Evolutionary conservation across 805 yeast genomes (phyloP).

Genomic region (Brettanomyces naardenensis): DNA sequence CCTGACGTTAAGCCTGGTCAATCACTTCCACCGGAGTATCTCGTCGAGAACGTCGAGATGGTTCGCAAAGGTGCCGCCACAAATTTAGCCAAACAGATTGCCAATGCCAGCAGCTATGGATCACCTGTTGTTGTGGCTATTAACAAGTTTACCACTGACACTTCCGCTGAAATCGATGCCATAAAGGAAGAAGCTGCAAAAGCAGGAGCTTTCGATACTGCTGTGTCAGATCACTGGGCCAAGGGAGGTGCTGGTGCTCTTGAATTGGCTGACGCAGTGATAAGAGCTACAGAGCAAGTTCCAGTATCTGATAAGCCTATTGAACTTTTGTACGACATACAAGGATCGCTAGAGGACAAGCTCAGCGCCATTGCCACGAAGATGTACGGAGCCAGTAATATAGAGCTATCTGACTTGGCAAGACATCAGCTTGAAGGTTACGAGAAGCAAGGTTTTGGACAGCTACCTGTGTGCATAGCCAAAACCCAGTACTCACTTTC

Average conservation of each 20-base stretch:
- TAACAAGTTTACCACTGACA: constrained; percentile 69
- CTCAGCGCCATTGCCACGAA: constrained; percentile 59
- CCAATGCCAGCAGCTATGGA: constrained; percentile 64
- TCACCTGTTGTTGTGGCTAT: constrained; percentile 78
- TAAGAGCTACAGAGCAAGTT: constrained; percentile 45
- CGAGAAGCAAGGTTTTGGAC: constrained; percentile 67
- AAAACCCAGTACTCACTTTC: constrained; percentile 81
- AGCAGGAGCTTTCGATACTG: constrained; percentile 77
- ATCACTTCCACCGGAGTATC: constrained; percentile 64
- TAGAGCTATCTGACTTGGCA: constrained; percentile 64
- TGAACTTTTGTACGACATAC: constrained; percentile 52
- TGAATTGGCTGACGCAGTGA: constrained; percentile 63
- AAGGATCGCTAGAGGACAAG: constrained; percentile 57
- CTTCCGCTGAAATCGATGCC: constrained; percentile 59
- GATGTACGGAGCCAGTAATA: constrained; percentile 72
- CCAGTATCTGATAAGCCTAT: constrained; percentile 14
- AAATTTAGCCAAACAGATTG: constrained; percentile 69
- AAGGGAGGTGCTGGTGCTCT: constrained; percentile 80
- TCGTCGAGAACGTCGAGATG: constrained; percentile 62
- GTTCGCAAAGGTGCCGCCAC: constrained; percentile 58
- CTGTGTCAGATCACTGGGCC: constrained; percentile 81
- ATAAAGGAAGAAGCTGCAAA: constrained; percentile 59
- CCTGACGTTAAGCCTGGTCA: constrained; percentile 85
- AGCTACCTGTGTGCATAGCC: constrained; percentile 78
- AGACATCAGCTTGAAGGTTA: constrained; percentile 59